A percentile compares a stretch with the other conserved stretches of the same genome.
phyloP scores from a whole-genome alignment of 2,329 filamentous ascomycete species.

The Aspergillus sp. region DNA sequence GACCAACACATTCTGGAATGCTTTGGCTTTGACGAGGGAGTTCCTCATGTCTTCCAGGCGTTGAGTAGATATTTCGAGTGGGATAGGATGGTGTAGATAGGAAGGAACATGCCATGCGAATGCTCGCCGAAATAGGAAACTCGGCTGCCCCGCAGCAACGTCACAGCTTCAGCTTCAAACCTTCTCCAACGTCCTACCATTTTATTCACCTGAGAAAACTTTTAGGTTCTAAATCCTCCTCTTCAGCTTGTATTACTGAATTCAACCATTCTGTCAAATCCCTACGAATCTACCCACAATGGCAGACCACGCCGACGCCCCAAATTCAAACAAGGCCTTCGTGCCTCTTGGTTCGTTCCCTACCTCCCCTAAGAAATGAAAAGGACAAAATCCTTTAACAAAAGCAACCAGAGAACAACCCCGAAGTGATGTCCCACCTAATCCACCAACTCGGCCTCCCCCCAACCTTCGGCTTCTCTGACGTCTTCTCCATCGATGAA shows the following conservation, averaged over 20 bases:
- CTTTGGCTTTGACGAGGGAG: slow-evolving; percentile 1
- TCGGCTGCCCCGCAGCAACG: too few species aligned
- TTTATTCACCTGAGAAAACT: neutral
- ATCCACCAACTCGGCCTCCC: slow-evolving; percentile 79
- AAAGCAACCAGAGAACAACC: slow-evolving; percentile 57
- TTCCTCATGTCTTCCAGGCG: neutral
- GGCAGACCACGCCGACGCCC: slow-evolving; percentile 30
- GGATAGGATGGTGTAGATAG: neutral
- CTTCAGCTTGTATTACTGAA: neutral
- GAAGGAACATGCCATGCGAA: too few species aligned
- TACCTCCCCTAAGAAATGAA: neutral
- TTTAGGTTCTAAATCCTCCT: neutral
- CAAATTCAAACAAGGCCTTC: slow-evolving; percentile 40
- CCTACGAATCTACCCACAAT: slow-evolving; percentile 11
- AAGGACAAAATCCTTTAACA: too few species aligned
- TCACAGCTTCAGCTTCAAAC: neutral
- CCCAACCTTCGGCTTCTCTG: slow-evolving; percentile 69
- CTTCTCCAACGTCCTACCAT: neutral
- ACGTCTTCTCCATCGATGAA: slow-evolving; percentile 87
- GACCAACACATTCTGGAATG: slow-evolving; percentile 32
- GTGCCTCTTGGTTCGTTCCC: slow-evolving; percentile 39
- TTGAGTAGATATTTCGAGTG: slow-evolving; percentile 1
- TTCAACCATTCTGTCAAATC: neutral
- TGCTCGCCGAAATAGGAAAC: too few species aligned
- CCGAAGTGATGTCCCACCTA: slow-evolving; percentile 77